phyloP scores from a whole-genome alignment of 805 yeast species.

The Saccharomycopsis sp. region DNA sequence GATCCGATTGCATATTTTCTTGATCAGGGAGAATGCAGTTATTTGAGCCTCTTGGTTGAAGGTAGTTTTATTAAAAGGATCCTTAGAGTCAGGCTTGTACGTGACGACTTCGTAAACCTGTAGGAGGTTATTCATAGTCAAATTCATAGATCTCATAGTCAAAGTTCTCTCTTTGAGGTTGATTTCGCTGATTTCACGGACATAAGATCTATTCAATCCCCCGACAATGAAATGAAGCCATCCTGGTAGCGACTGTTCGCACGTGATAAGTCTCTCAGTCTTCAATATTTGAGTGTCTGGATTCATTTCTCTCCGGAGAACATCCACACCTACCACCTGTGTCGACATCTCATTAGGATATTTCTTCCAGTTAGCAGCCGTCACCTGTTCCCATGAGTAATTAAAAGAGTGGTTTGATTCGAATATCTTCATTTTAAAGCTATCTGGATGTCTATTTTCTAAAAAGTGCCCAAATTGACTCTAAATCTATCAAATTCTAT shows the following conservation, averaged over 20 bases:
- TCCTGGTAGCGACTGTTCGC: conserved; percentile 76
- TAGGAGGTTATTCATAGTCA: conserved; percentile 71
- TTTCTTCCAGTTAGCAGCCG: conserved; percentile 94
- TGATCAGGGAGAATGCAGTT: conserved; percentile 72
- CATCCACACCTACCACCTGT: conserved; percentile 92
- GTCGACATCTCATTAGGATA: conserved; percentile 93
- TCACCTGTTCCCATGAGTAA: conserved; percentile 90
- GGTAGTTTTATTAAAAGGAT: conserved; percentile 46
- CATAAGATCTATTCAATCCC: conserved; percentile 64
- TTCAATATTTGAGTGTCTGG: conserved; percentile 46
- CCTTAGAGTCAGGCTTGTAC: conserved; percentile 59
- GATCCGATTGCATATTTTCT: conserved; percentile 65
- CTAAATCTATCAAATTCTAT: too few relatives aligned
- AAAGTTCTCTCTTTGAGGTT: conserved; percentile 59
- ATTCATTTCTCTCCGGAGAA: conserved; percentile 64
- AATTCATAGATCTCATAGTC: conserved; percentile 76
- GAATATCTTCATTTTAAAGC: conserved; percentile 64
- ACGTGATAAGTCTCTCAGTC: conserved; percentile 84
- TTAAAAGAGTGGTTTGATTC: conserved; percentile 60
- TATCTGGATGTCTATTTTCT: not conserved
- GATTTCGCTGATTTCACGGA: conserved; percentile 83
- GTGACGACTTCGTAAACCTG: conserved; percentile 83
- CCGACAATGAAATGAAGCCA: conserved; percentile 78
- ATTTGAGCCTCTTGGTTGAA: conserved; percentile 84
- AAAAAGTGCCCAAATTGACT: too few relatives aligned